Base-by-base conservation (phyloP, 129 eudicot genomes). In the Erigeron canadensis region DNA sequence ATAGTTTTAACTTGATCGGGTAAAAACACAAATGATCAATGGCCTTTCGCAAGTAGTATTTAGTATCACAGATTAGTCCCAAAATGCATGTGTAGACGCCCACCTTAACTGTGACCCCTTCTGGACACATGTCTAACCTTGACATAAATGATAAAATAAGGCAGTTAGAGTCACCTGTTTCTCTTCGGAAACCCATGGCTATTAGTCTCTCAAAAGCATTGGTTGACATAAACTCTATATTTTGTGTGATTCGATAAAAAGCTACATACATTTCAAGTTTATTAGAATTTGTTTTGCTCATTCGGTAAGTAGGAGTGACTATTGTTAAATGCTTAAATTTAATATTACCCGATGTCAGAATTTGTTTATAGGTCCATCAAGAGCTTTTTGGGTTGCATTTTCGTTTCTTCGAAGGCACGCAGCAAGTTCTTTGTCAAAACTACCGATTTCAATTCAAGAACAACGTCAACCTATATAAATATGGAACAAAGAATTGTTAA, bases 341-440 rank as follows among this genome's bases (percentile, higher is more conserved):
- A 58, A 67, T 22, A 23, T 69, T 61, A 82, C 98, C 84, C 89
- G 98, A 93, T 81, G 64, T 75, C 78, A 63, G 89, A 73, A 79
- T 84, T 94, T 16, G 86, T 79, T 63, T 87, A 92, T 51, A 92
- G 95, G 74, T 94, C 84, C 93, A 84, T 89, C 96, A 76, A 94
- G 77, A 81, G 98, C 91, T 72, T 67, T 87, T 64, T 89, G 88
- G 37, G 83, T 78, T 76, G 87, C 96, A 82, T 93, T 93, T 83
- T 93, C 98, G 80, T 89, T 85, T 76, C 95, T 85, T 63, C 96
- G 76, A 71, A 93, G 95, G 42, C 96, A 88, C 39, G 98, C 96
- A 60, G 95, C 95, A 62, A 93, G 85, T 56, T 79, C 88, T 63
- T 67, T 89, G 61, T 85, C 95, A 79, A 83, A 93, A 76, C 98